These are phyloP conservation scores for Euphorbia peplus DNA, from an alignment of 345 rosid genomes.

Conservation along the genomic window DNA sequence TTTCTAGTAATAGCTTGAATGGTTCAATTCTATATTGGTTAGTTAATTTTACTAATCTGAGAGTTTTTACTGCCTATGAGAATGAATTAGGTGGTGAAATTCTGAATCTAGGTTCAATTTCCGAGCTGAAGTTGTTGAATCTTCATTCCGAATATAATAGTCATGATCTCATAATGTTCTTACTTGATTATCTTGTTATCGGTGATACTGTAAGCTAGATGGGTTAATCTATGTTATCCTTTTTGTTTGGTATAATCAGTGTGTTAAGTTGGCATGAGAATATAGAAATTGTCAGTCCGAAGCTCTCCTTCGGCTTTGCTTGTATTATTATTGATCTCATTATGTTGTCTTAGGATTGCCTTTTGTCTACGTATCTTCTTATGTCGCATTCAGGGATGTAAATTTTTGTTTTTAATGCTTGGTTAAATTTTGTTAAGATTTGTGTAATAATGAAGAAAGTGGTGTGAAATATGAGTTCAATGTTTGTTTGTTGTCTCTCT, in stretches of 20 bases:
- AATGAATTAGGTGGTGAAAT: slow-evolving; percentile 66
- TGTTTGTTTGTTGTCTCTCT: not conserved
- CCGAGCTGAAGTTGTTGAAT: slow-evolving; percentile 68
- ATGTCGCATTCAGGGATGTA: too few species aligned
- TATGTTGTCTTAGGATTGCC: not conserved
- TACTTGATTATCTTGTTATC: too few species aligned
- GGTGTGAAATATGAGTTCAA: not conserved
- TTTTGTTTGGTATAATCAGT: too few species aligned
- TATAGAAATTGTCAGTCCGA: not conserved
- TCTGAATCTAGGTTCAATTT: slow-evolving; percentile 60
- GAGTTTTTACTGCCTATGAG: slow-evolving; percentile 77
- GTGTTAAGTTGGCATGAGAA: not conserved
- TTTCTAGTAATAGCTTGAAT: slow-evolving; percentile 68
- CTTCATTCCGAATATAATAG: slow-evolving; percentile 39
- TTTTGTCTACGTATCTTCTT: too few species aligned
- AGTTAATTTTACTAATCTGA: slow-evolving; percentile 66
- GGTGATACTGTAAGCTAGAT: too few species aligned
- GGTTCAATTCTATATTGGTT: slow-evolving; percentile 83
- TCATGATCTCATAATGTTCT: not conserved
- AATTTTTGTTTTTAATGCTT: too few species aligned
- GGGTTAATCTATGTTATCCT: too few species aligned
- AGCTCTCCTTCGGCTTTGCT: too few species aligned
- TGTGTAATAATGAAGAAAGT: not conserved
- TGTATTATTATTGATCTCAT: not conserved
- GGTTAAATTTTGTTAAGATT: not conserved